Base-by-base conservation (phyloP, 2,329 filamentous ascomycete genomes). In the Fusarium solani-melongenae region DNA sequence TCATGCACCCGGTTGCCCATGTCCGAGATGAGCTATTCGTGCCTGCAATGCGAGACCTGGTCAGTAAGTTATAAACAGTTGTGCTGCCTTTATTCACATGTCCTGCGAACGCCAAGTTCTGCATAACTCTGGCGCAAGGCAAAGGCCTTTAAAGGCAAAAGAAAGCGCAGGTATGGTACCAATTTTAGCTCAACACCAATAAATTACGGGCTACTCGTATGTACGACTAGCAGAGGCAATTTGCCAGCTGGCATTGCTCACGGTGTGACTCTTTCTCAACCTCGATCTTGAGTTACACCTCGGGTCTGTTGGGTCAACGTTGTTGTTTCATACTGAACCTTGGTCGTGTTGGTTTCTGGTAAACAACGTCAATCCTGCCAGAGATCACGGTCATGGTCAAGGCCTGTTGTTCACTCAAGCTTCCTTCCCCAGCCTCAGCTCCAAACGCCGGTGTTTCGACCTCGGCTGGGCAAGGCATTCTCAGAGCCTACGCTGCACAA, bases 371-470 rank as follows among this genome's bases (percentile, higher is more conserved):
- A 56, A 38, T 31, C 31, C 53, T 46, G 49, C 41, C 27, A 53
- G 57, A 46, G 70, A 49, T 44, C 59, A 53, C 41, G 55, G 55
- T 34, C 59, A 44, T 51, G 39, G n/a, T 38, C 51, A 55, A 67
- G 66, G 20, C 34, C 34, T 67, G 70, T 62, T 61, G 10, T 61
- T 61, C 34, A 39, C 63, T 63, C 20, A 5, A 41, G 31, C 46
- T 46, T 44, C 20, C 29, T 59, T 41, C 51, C 41, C 65, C 60
- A 66, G 59, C 66, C 62, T 60, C 58, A 63, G 51, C 63, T 59
- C 22, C 31, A 51, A 64, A 62, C 68, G 27, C 71, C 71, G 49
- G 65, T 58, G 72, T 75, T 77, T 75, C 72, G 67, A 34, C 34
- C 24, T 41, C 56, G 27, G 39, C 33, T 65, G 58, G 64, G 24